Conservation (phyloP, 176 grass and related monocot genomes). For the Saccharum spontaneum region DNA sequence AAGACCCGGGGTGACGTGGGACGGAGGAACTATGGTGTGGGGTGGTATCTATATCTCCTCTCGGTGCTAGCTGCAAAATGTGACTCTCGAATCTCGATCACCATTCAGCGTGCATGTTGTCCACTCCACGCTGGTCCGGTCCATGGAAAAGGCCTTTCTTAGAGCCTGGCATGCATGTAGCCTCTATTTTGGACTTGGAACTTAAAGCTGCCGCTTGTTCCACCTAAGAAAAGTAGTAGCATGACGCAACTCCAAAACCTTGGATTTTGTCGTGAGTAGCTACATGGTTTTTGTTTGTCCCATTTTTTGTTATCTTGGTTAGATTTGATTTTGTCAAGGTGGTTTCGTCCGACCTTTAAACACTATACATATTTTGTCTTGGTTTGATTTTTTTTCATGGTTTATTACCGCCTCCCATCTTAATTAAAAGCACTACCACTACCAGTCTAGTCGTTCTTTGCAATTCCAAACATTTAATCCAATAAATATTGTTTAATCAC, state of each 20-base stretch:
- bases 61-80: neutral
- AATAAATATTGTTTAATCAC: neutral
- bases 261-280: neutral
- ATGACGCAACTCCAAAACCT: neutral
- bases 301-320: neutral
- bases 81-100: neutral
- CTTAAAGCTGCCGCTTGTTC: conserved; percentile 1
- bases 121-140: neutral
- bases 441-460: neutral
- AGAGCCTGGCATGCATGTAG: neutral
- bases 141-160: neutral
- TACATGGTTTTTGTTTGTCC: neutral
- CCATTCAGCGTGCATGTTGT: neutral
- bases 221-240: neutral
- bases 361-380: neutral
- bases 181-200: conserved; percentile 28
- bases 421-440: too few relatives aligned
- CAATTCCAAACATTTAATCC: neutral
- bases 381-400: neutral
- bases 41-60: neutral
- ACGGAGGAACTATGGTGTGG: neutral
- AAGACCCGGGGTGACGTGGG: neutral
- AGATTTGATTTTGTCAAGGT: neutral
- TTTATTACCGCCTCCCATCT: too few relatives aligned
- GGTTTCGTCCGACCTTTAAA: neutral